These are phyloP conservation scores for Lupinus albus DNA, from an alignment of 306 rosid species.

Conservation along the genomic window DNA sequence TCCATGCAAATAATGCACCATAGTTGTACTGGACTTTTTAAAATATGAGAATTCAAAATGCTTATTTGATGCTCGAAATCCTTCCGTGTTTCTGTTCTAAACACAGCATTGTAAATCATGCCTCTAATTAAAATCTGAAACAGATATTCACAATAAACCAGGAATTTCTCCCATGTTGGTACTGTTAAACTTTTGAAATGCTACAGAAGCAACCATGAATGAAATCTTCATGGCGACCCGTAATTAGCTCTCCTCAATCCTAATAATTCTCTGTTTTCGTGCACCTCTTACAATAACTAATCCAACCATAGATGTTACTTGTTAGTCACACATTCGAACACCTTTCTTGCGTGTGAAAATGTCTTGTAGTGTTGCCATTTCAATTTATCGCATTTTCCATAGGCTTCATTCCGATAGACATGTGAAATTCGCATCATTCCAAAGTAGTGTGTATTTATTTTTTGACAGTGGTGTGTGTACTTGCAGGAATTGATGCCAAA, in stretches of 20 bases:
- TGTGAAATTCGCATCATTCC: too few relatives aligned
- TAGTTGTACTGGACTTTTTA: too few relatives aligned
- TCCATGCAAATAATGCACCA: conserved; percentile 21
- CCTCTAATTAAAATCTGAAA: background rate
- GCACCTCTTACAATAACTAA: background rate
- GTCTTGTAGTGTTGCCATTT: background rate
- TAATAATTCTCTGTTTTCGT: background rate
- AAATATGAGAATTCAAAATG: background rate
- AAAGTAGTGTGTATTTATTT: too few relatives aligned
- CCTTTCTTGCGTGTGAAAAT: background rate
- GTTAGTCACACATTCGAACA: background rate
- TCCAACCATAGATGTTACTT: background rate
- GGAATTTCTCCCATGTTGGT: background rate
- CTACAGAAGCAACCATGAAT: background rate
- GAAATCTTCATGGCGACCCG: background rate
- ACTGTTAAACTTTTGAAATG: background rate
- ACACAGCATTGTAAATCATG: background rate
- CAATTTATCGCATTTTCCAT: background rate
- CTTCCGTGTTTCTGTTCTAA: background rate
- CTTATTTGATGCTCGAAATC: background rate
- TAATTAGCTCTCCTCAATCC: background rate
- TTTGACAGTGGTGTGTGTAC: too few relatives aligned
- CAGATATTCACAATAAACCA: background rate
- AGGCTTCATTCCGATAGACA: background rate
- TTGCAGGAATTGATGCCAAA: background rate